These are phyloP conservation scores for Rutstroemia sp. DNA, from an alignment of 2,329 filamentous ascomycete genomes.

Conservation along the genomic window DNA sequence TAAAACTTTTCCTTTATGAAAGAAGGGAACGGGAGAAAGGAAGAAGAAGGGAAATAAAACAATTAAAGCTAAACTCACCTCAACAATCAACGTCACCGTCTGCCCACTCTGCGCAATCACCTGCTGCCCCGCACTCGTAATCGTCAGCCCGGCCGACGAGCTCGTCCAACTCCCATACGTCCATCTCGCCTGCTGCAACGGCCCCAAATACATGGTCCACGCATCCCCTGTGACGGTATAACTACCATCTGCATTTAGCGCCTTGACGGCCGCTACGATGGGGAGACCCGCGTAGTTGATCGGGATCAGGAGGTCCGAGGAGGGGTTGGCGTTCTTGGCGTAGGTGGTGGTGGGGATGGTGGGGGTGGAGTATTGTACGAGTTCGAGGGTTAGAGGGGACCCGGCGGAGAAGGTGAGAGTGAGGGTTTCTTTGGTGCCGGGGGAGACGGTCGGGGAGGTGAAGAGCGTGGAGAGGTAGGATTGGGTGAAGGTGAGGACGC, in stretches of 20 bases:
- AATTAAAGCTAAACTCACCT: slow-evolving; percentile 10
- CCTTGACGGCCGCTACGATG: slow-evolving; percentile 44
- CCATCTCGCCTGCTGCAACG: slow-evolving; percentile 42
- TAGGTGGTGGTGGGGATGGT: slow-evolving; percentile 12
- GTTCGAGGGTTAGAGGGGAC: slow-evolving; percentile 37
- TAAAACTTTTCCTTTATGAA: too few relatives aligned
- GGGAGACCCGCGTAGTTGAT: slow-evolving; percentile 44
- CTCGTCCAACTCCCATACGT: slow-evolving; percentile 46
- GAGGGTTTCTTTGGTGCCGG: slow-evolving; percentile 43
- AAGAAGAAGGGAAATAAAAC: background rate
- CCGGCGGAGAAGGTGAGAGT: slow-evolving; percentile 47
- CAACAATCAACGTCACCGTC: slow-evolving; percentile 38
- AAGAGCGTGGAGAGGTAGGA: slow-evolving; percentile 40
- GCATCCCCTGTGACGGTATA: slow-evolving; percentile 42
- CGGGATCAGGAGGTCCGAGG: slow-evolving; percentile 37
- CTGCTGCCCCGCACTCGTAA: slow-evolving; percentile 37
- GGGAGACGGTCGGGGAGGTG: slow-evolving; percentile 30
- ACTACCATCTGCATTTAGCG: slow-evolving; percentile 39
- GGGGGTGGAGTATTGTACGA: slow-evolving; percentile 47
- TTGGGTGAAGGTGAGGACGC: slow-evolving; percentile 40
- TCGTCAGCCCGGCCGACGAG: slow-evolving; percentile 38
- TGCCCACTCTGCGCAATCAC: slow-evolving; percentile 24
- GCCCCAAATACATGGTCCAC: slow-evolving; percentile 47
- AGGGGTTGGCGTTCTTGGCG: slow-evolving; percentile 2
- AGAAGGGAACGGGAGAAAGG: background rate